These are phyloP conservation scores for Populus tomentosa DNA, from an alignment of 441 rosid species.

Conservation along the genomic window DNA sequence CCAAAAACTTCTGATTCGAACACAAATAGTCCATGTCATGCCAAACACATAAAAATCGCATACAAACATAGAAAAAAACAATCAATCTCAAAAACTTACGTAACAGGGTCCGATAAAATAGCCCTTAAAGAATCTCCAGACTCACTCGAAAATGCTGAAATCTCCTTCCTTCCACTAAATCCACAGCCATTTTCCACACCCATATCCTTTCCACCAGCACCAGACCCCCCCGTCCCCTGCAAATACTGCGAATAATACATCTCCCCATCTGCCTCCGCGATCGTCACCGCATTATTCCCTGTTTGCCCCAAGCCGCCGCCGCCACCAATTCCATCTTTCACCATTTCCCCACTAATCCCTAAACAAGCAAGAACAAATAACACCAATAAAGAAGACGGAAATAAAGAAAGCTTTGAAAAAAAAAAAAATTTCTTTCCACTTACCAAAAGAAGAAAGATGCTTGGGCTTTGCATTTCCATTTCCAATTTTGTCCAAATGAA, in stretches of 20 bases:
- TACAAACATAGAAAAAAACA: neutral
- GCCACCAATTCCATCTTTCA: constrained; percentile 38
- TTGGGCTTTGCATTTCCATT: constrained; percentile 43
- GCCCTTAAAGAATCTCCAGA: constrained; percentile 70
- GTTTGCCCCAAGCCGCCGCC: constrained; percentile 24
- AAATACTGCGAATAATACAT: constrained; percentile 53
- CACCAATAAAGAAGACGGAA: neutral
- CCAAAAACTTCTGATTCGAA: neutral
- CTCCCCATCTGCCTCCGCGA: constrained; percentile 59
- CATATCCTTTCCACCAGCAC: constrained; percentile 43
- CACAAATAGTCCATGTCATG: neutral
- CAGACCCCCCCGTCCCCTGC: constrained; percentile 49
- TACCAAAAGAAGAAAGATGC: constrained; percentile 15
- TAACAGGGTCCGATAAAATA: constrained; percentile 71
- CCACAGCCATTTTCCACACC: constrained; percentile 52
- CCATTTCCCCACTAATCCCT: constrained; percentile 39
- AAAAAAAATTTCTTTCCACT: neutral
- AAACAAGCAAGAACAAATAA: constrained; percentile 13
- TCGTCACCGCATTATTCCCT: constrained; percentile 38
- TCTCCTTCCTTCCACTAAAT: constrained; percentile 74
- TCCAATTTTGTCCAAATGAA: constrained; percentile 30
- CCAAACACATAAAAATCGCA: neutral
- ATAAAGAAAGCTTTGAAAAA: neutral
- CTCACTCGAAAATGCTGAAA: constrained; percentile 35
- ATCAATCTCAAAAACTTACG: constrained; percentile 43